Base-by-base conservation (phyloP, 352 stramenopile species). In the Globisporangium spinosum region DNA sequence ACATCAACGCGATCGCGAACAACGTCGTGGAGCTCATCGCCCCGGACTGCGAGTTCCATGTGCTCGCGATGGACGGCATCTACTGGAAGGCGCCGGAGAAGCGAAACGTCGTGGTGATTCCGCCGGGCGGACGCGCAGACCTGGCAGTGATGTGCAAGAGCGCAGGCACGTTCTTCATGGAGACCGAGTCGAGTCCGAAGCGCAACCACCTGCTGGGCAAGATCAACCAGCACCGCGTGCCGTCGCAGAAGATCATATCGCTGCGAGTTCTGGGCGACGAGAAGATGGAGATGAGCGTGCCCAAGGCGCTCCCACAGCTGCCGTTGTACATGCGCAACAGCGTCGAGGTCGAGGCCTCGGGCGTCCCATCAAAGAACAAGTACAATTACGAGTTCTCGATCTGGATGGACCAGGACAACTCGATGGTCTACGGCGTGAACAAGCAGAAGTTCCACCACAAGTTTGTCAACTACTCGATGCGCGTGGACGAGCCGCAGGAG, bases 1-100 rank as follows among this genome's bases (percentile, higher is more conserved):
- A 83, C 63, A 67, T 94, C 40, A 94, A 94, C 62, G 83, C 86
- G 23, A 90, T 94, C 61, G 79, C 86, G n/a, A 94, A 94, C 65
- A 92, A 89, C 72, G 79, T 92, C 9, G 79, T 76, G 6, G 86
- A 94, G 70, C 65, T 94, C 13, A 73, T 90, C 32, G 76, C 75
- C 20, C 84, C 77, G 15, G 74, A 66, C 4, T 94, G 86, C 56
- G 74, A 78, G 32, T 62, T 90, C 54, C 66, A 82, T 58, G 77
- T 94, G 47, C 57, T 94, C 4, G 81, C 82, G 13, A 86, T 87
- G 70, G 86, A 94, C 64, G 82, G 86, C 15, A 83, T 94, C 59
- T 92, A 90, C 65, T 80, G 80, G 57, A 61, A 67, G 17, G 70
- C 72, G 45, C 83, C 83, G 1, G 74, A 66, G 49, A 51, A 73